Percentiles rank a stretch among this genome's conserved stretches.
phyloP scores from a whole-genome alignment of 202 grass and related monocot species.

The Zizania palustris region DNA sequence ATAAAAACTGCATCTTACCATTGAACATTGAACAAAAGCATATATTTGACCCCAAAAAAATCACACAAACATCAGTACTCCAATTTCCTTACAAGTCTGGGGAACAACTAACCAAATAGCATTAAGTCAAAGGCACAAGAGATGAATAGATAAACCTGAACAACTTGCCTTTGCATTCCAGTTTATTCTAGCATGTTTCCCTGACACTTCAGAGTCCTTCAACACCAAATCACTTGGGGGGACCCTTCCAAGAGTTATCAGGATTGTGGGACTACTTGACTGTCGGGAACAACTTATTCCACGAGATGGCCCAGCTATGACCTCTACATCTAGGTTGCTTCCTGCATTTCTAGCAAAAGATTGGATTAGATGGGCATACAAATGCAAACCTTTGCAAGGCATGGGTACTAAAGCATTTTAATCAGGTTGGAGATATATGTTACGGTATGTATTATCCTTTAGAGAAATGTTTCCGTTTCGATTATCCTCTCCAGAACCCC shows the following conservation, averaged over 20 bases:
- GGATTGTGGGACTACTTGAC: slow-evolving; percentile 42
- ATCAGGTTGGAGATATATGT: slow-evolving; percentile 34
- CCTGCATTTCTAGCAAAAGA: slow-evolving; percentile 69
- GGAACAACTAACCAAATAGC: slow-evolving; percentile 18
- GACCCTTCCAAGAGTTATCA: slow-evolving; percentile 75
- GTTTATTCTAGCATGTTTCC: slow-evolving; percentile 80
- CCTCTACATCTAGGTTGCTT: slow-evolving; percentile 67
- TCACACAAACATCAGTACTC: slow-evolving; percentile 7
- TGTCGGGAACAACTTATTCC: slow-evolving; percentile 61
- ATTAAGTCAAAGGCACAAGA: slow-evolving; percentile 29
- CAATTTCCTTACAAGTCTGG: not conserved
- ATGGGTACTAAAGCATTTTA: slow-evolving; percentile 18
- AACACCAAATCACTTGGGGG: slow-evolving; percentile 67
- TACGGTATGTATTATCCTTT: slow-evolving; percentile 68
- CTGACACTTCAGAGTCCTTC: slow-evolving; percentile 83
- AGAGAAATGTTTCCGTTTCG: slow-evolving; percentile 36
- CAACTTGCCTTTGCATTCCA: slow-evolving; percentile 68
- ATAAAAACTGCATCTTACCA: not conserved
- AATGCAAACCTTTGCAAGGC: slow-evolving; percentile 29
- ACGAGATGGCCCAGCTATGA: slow-evolving; percentile 75
- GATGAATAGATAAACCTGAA: not conserved
- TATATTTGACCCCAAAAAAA: not conserved
- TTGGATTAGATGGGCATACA: slow-evolving; percentile 45
- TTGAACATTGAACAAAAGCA: not conserved
- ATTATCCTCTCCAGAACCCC: slow-evolving; percentile 37